Conservation (phyloP, 192 early-diverging fungal genomes). For the Coemansia sp. region DNA sequence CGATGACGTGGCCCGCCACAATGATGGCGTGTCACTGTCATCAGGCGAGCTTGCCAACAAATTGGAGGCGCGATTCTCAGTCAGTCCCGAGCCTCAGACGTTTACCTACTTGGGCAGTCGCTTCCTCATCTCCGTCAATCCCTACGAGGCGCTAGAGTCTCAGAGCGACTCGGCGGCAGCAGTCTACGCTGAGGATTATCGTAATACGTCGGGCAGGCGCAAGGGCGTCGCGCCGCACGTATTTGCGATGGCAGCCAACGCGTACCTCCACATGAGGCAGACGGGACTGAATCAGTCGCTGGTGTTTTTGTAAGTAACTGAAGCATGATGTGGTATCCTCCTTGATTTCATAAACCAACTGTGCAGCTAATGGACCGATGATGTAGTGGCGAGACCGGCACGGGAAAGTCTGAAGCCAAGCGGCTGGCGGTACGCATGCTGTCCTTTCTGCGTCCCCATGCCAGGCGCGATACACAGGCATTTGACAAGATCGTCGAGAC, state of each 20-base stretch:
- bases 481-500: slow-evolving; percentile 72
- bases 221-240: slow-evolving; percentile 72
- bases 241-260: slow-evolving; percentile 81
- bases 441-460: slow-evolving; percentile 67
- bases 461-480: slow-evolving; percentile 69
- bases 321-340: background rate
- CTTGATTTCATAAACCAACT: background rate
- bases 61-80: slow-evolving; percentile 57
- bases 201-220: slow-evolving; percentile 60
- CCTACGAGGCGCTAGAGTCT: slow-evolving; percentile 61
- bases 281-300: slow-evolving; percentile 90
- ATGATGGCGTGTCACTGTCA: slow-evolving; percentile 51
- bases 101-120: slow-evolving; percentile 74
- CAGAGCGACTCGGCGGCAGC: slow-evolving; percentile 66
- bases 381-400: slow-evolving; percentile 82
- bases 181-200: slow-evolving; percentile 74
- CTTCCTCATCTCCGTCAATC: slow-evolving; percentile 72
- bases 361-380: background rate
- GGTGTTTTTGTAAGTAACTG: slow-evolving; percentile 74
- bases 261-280: slow-evolving; percentile 87
- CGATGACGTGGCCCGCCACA: slow-evolving; percentile 52
- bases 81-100: slow-evolving; percentile 53
- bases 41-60: slow-evolving; percentile 47
- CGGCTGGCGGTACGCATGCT: slow-evolving; percentile 68
- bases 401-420: slow-evolving; percentile 85